Base-by-base conservation (phyloP, 2,329 filamentous ascomycete species). In the Myriangium duriaei region DNA sequence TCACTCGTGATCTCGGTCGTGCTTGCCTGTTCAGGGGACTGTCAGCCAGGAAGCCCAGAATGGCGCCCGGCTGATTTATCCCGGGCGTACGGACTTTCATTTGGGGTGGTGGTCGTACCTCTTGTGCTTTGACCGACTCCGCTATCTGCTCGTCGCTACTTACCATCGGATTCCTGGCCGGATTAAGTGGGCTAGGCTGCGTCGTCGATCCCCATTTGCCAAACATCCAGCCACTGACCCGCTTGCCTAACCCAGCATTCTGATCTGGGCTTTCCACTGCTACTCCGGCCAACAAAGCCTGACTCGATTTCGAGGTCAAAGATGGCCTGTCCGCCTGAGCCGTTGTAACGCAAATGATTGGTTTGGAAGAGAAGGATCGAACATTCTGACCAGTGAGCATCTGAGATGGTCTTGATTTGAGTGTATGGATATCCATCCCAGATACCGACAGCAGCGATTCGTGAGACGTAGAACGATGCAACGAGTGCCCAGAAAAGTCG, bases 381-480 rank as follows among this genome's bases (percentile, higher is more conserved):
- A 54, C 40, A 65, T 65, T 41, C 69, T 73, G 15, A 72, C 60
- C 51, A 44, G 63, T 64, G 12, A 78, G 73, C 42, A 91, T 70
- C 50, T 92, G 83, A 21, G 81, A 83, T 0, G 84, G 83, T 3
- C 81, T 74, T 1, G 71, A 69, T 50, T 79, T 78, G 4, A 92
- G 67, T 3, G 55, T 57, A 55, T 93, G 86, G 34, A 94, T 92
- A 53, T 95, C 88, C 56, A 94, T 79, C 2, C 85, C 86, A 0
- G 79, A 75, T 2, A 94, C 71, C 0, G 87, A 95, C 48, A 95
- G 72, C 44, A 95, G 78, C 12, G 84, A 93, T 55, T 95, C 87
- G 49, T 93, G 85, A 1, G 87, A 94, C 2, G 76, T 55, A 2
- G 76, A 69, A 19, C 80, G 77, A 29, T 74, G 80, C 3, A 87